phyloP scores from a whole-genome alignment of 306 rosid species.

The Spatholobus suberectus region DNA sequence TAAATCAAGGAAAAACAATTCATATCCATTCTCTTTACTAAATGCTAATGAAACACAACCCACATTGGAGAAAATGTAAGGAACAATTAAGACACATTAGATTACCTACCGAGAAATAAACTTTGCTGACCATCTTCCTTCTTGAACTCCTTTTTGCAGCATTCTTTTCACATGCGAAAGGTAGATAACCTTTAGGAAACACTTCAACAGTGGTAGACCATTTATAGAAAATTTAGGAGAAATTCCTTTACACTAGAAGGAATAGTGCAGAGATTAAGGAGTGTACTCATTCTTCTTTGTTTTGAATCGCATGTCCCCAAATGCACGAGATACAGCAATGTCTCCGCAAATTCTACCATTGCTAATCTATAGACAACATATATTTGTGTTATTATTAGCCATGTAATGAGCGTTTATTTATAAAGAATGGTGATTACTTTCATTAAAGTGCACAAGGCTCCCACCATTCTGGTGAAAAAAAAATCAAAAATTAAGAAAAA shows the following conservation, averaged over 20 bases:
- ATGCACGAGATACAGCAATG: slow-evolving; percentile 96
- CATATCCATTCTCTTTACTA: background rate
- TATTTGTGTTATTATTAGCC: slow-evolving; percentile 38
- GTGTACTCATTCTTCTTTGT: slow-evolving; percentile 89
- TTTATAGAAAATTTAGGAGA: slow-evolving; percentile 26
- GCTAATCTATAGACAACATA: slow-evolving; percentile 60
- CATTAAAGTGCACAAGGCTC: background rate
- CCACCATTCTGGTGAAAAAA: background rate
- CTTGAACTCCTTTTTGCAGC: slow-evolving; percentile 84
- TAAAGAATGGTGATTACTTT: background rate
- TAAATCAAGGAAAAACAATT: background rate
- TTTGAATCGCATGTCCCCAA: slow-evolving; percentile 93
- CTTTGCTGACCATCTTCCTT: slow-evolving; percentile 93
- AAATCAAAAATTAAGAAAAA: background rate
- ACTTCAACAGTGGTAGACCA: slow-evolving; percentile 2
- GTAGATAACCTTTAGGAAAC: slow-evolving; percentile 49
- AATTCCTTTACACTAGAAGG: slow-evolving; percentile 31
- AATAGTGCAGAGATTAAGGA: slow-evolving; percentile 43
- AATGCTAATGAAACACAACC: background rate
- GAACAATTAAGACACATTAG: slow-evolving; percentile 32
- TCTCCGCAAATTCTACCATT: slow-evolving; percentile 98
- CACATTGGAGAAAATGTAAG: background rate
- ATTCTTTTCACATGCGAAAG: slow-evolving; percentile 66
- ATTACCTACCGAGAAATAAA: slow-evolving; percentile 87
- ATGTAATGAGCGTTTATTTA: background rate